These are phyloP conservation scores for Colletotrichum horii DNA, from an alignment of 2,329 filamentous ascomycete species.

Conservation along the genomic window DNA sequence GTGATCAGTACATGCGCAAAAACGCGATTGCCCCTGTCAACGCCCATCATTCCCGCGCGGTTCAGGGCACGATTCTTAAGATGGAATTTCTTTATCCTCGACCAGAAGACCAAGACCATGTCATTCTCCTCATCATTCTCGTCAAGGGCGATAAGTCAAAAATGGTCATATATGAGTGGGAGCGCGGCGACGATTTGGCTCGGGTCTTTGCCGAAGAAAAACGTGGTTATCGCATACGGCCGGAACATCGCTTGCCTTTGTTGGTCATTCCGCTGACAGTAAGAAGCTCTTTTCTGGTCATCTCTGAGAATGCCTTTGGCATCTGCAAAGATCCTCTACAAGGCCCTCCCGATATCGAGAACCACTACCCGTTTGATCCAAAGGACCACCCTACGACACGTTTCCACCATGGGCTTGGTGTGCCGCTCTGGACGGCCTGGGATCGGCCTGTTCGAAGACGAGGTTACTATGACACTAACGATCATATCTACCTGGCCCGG, in stretches of 20 bases:
- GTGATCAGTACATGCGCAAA: slow-evolving; percentile 49
- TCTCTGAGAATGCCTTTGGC: slow-evolving; percentile 65
- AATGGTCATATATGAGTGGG: slow-evolving; percentile 67
- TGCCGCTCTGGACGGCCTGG: slow-evolving; percentile 83
- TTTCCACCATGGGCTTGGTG: slow-evolving; percentile 50
- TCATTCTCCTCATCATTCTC: slow-evolving; percentile 77
- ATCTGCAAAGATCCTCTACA: slow-evolving; percentile 61
- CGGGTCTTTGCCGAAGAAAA: slow-evolving; percentile 51
- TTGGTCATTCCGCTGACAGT: slow-evolving; percentile 76
- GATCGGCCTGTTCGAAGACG: slow-evolving; percentile 74
- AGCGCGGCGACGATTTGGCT: slow-evolving; percentile 52
- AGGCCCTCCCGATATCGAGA: slow-evolving; percentile 52
- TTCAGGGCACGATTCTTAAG: slow-evolving; percentile 80
- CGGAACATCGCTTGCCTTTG: slow-evolving; percentile 64
- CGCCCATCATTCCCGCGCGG: slow-evolving; percentile 42
- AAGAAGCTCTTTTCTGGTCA: slow-evolving; percentile 71
- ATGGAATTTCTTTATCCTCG: slow-evolving; percentile 85
- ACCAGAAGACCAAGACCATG: slow-evolving; percentile 67
- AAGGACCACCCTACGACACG: slow-evolving; percentile 43
- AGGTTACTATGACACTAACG: slow-evolving; percentile 66
- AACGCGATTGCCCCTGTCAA: slow-evolving; percentile 65
- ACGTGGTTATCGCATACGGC: slow-evolving; percentile 54
- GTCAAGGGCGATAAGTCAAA: slow-evolving; percentile 53
- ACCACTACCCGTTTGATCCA: slow-evolving; percentile 38
- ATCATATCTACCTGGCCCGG: slow-evolving; percentile 84